Conservation (phyloP, 768 basidiomycete species). For the Suillus cothurnatus region DNA sequence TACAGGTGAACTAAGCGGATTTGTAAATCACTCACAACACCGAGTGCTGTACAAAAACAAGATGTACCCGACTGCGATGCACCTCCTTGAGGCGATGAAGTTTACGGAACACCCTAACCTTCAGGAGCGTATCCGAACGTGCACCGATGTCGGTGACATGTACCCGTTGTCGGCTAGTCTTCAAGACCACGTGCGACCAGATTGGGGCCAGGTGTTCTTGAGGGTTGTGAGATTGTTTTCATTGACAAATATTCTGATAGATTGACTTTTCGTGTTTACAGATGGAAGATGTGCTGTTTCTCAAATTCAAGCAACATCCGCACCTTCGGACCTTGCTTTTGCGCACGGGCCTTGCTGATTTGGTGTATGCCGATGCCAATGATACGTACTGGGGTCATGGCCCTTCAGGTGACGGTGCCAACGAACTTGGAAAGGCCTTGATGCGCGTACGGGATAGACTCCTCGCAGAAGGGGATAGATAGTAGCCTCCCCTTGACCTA, state of each 20-base stretch:
- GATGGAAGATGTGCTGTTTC: slow-evolving; percentile 69
- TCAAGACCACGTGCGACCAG: slow-evolving; percentile 44
- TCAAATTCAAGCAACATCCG: slow-evolving; percentile 74
- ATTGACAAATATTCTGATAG: not conserved
- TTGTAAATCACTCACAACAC: slow-evolving; percentile 70
- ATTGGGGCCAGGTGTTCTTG: slow-evolving; percentile 60
- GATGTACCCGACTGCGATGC: slow-evolving; percentile 68
- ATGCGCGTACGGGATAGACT: slow-evolving; percentile 55
- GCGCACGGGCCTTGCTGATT: slow-evolving; percentile 48
- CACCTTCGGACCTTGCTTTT: slow-evolving; percentile 56
- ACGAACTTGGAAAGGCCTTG: slow-evolving; percentile 66
- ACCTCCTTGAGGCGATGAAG: slow-evolving; percentile 78
- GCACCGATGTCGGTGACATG: slow-evolving; percentile 42
- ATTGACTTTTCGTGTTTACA: slow-evolving; percentile 24
- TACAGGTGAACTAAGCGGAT: slow-evolving; percentile 42
- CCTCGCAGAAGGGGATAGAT: slow-evolving; percentile 29
- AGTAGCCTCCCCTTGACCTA: not conserved
- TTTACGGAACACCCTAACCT: slow-evolving; percentile 56
- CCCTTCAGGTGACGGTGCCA: slow-evolving; percentile 47
- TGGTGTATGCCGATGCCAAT: slow-evolving; percentile 62
- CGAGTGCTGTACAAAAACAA: slow-evolving; percentile 55
- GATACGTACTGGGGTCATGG: slow-evolving; percentile 68
- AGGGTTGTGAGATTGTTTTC: slow-evolving; percentile 38
- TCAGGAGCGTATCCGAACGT: slow-evolving; percentile 56
- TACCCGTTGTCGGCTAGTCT: slow-evolving; percentile 34